Evolutionary conservation across 1,284 basidiomycete species (phyloP), one percentile per base, ranked within the genome.

Genomic region (Pisolithus thermaeus): DNA sequence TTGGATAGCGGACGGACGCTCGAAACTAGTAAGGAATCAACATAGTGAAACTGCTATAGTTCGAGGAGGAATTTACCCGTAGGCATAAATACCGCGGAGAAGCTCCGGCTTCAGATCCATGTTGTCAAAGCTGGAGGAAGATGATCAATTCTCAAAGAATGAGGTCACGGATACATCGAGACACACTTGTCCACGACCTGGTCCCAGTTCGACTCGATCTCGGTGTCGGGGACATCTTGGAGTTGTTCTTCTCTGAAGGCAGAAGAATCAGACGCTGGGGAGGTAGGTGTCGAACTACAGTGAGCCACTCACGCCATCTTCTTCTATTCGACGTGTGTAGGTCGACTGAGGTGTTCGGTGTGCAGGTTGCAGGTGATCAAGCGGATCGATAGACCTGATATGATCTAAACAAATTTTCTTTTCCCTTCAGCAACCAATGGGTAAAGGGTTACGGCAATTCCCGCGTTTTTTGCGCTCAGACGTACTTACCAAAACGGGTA

Each of bases 191-290:
- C 91, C 67, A 91, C 86, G 68, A 96, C 79, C 73, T 94, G 87
- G 79, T 97, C 91, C 93, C 93, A 97, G 79, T 97, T 97, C 80
- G 93, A 95, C 84, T 97, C 93, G 76, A 97, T 97, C 78, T 92
- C 87, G 63, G 70, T 77, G 57, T 84, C 89, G 59, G 80, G 72
- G 71, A 91, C 78, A 82, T 92, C 88, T 70, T 93, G 87, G 68
- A 89, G 78, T 59, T 70, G 58, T 61, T 87, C 85, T 76, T 84
- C 79, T 62, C 84, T 86, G 38, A 2, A n/a, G 25, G 18, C 18
- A 57, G 18, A 46, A 48, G 46, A 39, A 41, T 37, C 42, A 27
- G 39, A 41, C 16, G 28, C 20, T 8, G 46, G 44, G 47, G 38
- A 9, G 20, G 14, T 12, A n/a, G 43, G 4, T 38, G 22, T 14